Percentiles rank a stretch among this genome's conserved stretches.
Evolutionary conservation across 106 monocot species (phyloP).

Genomic region (Apostasia ramifera): DNA sequence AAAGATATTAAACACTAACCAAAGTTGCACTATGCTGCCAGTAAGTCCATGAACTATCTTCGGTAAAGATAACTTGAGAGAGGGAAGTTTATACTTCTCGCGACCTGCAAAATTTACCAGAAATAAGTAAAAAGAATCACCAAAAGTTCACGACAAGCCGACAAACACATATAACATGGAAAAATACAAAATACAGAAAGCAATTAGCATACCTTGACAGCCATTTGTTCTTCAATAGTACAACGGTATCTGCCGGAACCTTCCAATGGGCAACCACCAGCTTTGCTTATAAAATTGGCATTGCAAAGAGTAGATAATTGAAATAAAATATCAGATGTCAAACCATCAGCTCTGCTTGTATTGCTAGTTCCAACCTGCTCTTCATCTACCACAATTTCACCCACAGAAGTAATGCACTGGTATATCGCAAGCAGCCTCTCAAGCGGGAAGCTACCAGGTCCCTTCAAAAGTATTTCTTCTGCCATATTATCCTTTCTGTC

Average conservation of each 20-base stretch:
- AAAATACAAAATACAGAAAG: not conserved
- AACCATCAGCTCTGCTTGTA: conserved; percentile 16
- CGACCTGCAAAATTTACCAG: conserved; percentile 44
- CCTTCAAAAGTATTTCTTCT: conserved; percentile 74
- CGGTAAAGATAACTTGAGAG: conserved; percentile 77
- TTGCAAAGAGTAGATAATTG: conserved; percentile 89
- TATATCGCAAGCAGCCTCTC: conserved; percentile 92
- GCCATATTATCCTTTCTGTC: conserved; percentile 49
- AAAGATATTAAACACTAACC: conserved; percentile 1
- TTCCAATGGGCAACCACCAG: conserved; percentile 71
- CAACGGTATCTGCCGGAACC: conserved; percentile 81
- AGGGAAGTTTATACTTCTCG: conserved; percentile 83
- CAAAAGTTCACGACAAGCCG: not conserved
- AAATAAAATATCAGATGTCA: conserved; percentile 82
- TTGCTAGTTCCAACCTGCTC: conserved; percentile 14
- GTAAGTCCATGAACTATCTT: conserved; percentile 25
- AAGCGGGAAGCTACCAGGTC: conserved; percentile 87
- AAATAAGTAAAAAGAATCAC: not conserved
- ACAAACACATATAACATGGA: no score
- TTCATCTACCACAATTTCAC: conserved; percentile 35
- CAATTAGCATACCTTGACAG: conserved; percentile 48
- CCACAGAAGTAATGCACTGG: conserved; percentile 78
- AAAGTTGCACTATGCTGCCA: not conserved
- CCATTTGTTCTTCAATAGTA: conserved; percentile 70
- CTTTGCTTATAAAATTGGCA: conserved; percentile 75